Conservation (phyloP, 306 rosid species). For the Begonia peltatifolia region DNA sequence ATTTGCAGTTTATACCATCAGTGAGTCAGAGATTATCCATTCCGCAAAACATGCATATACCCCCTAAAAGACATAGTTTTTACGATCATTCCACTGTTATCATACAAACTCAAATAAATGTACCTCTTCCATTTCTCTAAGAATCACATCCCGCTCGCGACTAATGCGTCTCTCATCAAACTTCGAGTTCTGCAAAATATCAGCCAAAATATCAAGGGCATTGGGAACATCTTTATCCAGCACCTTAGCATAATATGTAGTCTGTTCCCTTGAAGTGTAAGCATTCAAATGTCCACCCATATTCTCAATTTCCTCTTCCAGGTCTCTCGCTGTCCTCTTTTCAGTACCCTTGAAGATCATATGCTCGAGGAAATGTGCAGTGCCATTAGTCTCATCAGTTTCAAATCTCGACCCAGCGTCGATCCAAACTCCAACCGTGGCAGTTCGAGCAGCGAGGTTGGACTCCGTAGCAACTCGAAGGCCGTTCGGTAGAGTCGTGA, state of each 20-base stretch:
- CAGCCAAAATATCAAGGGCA: constrained; percentile 65
- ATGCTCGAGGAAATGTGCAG: constrained; percentile 85
- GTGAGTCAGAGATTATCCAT: too few species aligned
- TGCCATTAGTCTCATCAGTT: constrained; percentile 83
- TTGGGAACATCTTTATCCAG: constrained; percentile 43
- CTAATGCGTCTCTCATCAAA: constrained; percentile 57
- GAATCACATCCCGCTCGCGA: constrained; percentile 76
- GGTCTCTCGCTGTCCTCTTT: constrained; percentile 51
- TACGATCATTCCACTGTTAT: background rate
- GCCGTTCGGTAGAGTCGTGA: constrained; percentile 73
- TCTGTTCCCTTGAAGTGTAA: constrained; percentile 81
- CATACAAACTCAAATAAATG: constrained; percentile 1
- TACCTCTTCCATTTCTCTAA: constrained; percentile 96
- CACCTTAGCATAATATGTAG: constrained; percentile 81
- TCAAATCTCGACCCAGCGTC: constrained; percentile 90
- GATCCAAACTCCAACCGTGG: constrained; percentile 93
- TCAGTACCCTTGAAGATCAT: constrained; percentile 92
- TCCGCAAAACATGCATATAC: too few species aligned
- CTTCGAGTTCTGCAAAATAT: constrained; percentile 76
- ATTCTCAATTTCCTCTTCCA: constrained; percentile 90
- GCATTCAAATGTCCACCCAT: constrained; percentile 97
- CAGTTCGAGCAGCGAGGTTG: constrained; percentile 40
- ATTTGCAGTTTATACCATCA: too few species aligned
- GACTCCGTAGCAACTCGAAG: constrained; percentile 88
- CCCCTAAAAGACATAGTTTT: too few species aligned